phyloP scores from a whole-genome alignment of 352 stramenopile species.

The Peronosclerospora sorghi region DNA sequence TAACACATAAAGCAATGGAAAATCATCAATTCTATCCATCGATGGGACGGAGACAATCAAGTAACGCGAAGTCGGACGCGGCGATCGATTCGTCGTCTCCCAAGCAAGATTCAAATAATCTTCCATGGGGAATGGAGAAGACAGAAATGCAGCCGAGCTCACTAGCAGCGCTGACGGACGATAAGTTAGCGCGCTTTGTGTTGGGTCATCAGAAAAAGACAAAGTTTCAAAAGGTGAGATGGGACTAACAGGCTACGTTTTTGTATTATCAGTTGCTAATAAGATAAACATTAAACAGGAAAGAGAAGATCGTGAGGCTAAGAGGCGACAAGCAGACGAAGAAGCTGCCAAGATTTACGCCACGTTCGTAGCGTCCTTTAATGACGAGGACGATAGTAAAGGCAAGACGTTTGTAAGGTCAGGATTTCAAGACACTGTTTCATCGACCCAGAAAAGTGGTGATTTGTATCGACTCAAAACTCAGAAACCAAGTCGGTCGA shows the following conservation, averaged over 20 bases:
- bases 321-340: constrained; percentile 74
- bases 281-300: constrained; percentile 24
- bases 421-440: background rate
- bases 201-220: constrained; percentile 77
- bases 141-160: constrained; percentile 59
- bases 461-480: constrained; percentile 31
- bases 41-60: constrained; percentile 11
- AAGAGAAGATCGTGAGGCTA: constrained; percentile 65
- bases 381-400: constrained; percentile 47
- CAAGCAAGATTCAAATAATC: constrained; percentile 4
- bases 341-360: constrained; percentile 85
- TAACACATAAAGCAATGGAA: no score
- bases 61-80: constrained; percentile 6
- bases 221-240: constrained; percentile 72
- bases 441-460: constrained; percentile 2
- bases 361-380: constrained; percentile 85
- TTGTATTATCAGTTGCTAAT: constrained; percentile 7
- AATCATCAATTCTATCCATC: no score
- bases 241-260: background rate
- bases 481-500: background rate
- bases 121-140: constrained; percentile 60
- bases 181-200: constrained; percentile 70
- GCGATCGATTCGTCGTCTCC: background rate
- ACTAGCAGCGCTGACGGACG: constrained; percentile 52
- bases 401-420: constrained; percentile 60